Evolutionary conservation across 495 filamentous ascomycete genomes (phyloP).

Genomic region (Staphylotrichum longicolle): DNA sequence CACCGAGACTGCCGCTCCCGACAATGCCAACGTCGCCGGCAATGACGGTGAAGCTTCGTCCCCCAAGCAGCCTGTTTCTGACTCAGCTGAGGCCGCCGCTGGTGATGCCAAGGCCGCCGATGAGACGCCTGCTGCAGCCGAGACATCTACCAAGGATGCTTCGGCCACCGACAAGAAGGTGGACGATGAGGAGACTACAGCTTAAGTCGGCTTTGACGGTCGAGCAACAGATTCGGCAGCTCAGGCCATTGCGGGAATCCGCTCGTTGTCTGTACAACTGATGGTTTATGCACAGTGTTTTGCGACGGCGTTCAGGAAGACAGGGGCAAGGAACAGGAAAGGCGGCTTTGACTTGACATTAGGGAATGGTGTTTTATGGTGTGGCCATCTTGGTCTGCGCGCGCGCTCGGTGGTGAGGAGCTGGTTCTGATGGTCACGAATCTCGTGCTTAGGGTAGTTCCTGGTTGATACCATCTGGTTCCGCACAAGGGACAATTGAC

Average conservation of each 20-base stretch:
- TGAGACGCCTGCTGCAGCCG: slow-evolving; percentile 6
- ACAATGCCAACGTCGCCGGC: neutral
- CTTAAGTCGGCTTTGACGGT: neutral
- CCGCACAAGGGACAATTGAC: no score
- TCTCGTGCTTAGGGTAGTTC: no score
- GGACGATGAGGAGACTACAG: slow-evolving; percentile 13
- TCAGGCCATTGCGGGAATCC: no score
- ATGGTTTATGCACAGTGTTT: neutral
- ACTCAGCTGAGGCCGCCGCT: slow-evolving; percentile 5
- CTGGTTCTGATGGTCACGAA: no score
- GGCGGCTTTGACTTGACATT: slow-evolving; percentile 15
- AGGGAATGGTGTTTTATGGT: slow-evolving; percentile 8
- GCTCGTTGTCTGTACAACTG: neutral
- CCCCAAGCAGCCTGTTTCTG: neutral
- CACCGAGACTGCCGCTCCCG: slow-evolving; percentile 6
- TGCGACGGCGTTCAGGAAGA: slow-evolving; percentile 19
- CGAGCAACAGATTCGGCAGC: neutral
- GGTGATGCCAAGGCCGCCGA: slow-evolving; percentile 15
- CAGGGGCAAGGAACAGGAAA: slow-evolving; percentile 3
- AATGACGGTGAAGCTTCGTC: slow-evolving; percentile 8
- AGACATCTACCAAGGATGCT: slow-evolving; percentile 11
- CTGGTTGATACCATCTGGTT: no score
- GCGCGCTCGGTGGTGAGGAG: no score
- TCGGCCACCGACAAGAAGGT: slow-evolving; percentile 14
- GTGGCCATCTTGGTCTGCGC: neutral